A percentile compares a stretch with the other conserved stretches of the same genome.
phyloP scores from a whole-genome alignment of 1,139 yeast species.

The Komagataea norvegica region DNA sequence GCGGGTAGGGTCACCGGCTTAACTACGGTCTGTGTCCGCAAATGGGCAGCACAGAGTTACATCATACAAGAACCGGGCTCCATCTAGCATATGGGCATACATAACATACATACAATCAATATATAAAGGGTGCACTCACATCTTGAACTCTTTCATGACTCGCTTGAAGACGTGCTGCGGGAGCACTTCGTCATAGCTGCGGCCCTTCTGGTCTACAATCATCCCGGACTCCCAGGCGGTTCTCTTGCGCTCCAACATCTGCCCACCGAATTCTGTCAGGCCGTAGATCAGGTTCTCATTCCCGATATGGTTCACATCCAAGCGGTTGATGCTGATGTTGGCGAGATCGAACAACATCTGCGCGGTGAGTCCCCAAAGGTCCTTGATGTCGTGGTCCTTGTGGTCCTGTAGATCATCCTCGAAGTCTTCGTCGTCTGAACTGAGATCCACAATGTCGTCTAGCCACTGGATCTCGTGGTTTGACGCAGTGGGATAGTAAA shows the following conservation, averaged over 20 bases:
- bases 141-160: slow-evolving; percentile 19
- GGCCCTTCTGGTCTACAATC: slow-evolving; percentile 34
- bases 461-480: slow-evolving; percentile 57
- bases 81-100: too few species aligned
- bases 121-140: slow-evolving; percentile 3
- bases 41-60: not conserved
- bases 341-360: slow-evolving; percentile 79
- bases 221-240: slow-evolving; percentile 40
- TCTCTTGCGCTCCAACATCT: slow-evolving; percentile 34
- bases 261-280: slow-evolving; percentile 47
- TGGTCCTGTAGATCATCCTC: slow-evolving; percentile 25
- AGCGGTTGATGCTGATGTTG: slow-evolving; percentile 36
- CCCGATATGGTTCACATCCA: slow-evolving; percentile 35
- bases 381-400: slow-evolving; percentile 39
- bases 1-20: too few species aligned
- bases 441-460: slow-evolving; percentile 52
- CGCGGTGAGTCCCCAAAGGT: slow-evolving; percentile 92
- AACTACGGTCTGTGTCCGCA: too few species aligned
- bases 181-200: slow-evolving; percentile 46
- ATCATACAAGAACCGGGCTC: not conserved
- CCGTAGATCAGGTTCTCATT: slow-evolving; percentile 65
- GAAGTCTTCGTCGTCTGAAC: slow-evolving; percentile 48
- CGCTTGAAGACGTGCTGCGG: slow-evolving; percentile 25
- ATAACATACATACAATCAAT: not conserved
- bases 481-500: slow-evolving; percentile 53